Base-by-base conservation (phyloP, 108 stramenopile genomes). In the Cylindrotheca closterium region DNA sequence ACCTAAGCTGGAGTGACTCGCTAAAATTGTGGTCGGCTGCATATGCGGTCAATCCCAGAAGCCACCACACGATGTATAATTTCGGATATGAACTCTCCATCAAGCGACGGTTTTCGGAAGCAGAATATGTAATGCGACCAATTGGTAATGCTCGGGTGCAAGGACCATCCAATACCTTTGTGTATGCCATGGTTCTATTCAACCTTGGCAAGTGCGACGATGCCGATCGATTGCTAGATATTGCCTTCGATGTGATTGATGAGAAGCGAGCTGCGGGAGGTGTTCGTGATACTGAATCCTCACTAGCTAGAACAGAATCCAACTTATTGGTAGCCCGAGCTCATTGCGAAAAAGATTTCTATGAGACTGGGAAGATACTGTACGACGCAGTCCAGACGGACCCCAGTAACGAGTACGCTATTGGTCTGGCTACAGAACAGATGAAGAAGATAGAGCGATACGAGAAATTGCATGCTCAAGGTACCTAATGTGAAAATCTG, bases 81-180 rank as follows among this genome's bases (percentile, higher is more conserved):
- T 73, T 66, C 61, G 81, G 81, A n/a, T 82, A 82, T 65, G 77
- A 82, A 60, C 50, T 82, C 21, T 78, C 77, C 17, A 33, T 82
- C 71, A 68, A 72, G 52, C 56, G 70, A 26, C 73, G 74, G 8
- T 82, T 65, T 49, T 47, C n/a, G 3, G 77, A 78, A 72, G 62
- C 77, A 4, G 81, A 82, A 54, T 34, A 52, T 25, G 81, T 82
- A 3, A 34, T 82, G 67, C 69, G 74, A 18, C 74, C 73, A 12
- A 78, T 82, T 57, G 77, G 73, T 10, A 58, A 70, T 61, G 58
- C 81, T 31, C 70, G 70, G 4, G 74, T 72, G 0, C 73, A 78
- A 18, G 74, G 77, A 8, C 81, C 77, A 1, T 63, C 65, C n/a
- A 82, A 73, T 3, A 78, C 81, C 0, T 82, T 82, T 59, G 77